phyloP scores from a whole-genome alignment of 306 rosid genomes.

The peach (Prunus persica) region Prunus_persica_NCBIv2 NC_034011.1:6642001-6642500 shows the following conservation, averaged over 20 bases:
- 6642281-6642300: conserved; percentile 75
- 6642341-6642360: conserved; percentile 58
- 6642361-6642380: conserved; percentile 32
- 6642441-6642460: background rate
- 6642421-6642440: background rate
- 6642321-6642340: conserved; percentile 48
- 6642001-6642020: too few relatives aligned
- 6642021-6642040: background rate
- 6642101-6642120: too few relatives aligned
- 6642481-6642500: background rate
- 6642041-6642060: background rate
- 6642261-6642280: conserved; percentile 69
- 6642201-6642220: conserved; percentile 61
- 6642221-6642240: conserved; percentile 50
- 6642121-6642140: background rate
- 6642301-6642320: conserved; percentile 56
- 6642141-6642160: background rate
- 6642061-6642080: background rate
- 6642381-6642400: background rate
- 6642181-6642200: conserved; percentile 35
- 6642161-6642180: conserved; percentile 2
- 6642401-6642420: too few relatives aligned
- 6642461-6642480: background rate
- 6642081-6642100: too few relatives aligned
- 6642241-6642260: conserved; percentile 53